A percentile compares a stretch with the other conserved stretches of the same genome.
These are phyloP conservation scores for Pisolithus marmoratus DNA, from an alignment of 768 basidiomycete species.

Conservation along the genomic window DNA sequence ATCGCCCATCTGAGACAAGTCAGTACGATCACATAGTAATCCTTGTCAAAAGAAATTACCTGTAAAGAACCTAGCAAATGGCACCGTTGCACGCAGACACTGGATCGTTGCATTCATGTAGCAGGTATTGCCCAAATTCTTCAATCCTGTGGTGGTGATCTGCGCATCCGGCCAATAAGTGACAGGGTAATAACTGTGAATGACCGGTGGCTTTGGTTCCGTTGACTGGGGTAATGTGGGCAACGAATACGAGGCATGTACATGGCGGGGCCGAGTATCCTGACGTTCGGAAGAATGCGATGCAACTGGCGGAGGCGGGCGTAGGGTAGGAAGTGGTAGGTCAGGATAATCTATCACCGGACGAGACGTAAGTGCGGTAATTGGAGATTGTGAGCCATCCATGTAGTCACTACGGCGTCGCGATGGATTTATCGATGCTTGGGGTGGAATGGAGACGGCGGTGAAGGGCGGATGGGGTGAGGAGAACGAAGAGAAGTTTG, in stretches of 20 bases:
- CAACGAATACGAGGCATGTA: constrained; percentile 30
- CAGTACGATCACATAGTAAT: not conserved
- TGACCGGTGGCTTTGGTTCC: constrained; percentile 58
- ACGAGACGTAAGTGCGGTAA: constrained; percentile 41
- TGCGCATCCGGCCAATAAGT: constrained; percentile 79
- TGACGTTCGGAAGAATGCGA: constrained; percentile 67
- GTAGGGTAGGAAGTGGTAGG: constrained; percentile 46
- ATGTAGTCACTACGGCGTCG: constrained; percentile 72
- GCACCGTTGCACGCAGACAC: constrained; percentile 90
- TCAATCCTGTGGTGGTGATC: constrained; percentile 78
- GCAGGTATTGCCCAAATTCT: constrained; percentile 96
- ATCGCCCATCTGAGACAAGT: constrained; percentile 55
- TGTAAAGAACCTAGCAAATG: constrained; percentile 89
- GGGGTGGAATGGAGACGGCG: constrained; percentile 62
- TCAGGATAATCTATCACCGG: constrained; percentile 78
- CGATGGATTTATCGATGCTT: constrained; percentile 79
- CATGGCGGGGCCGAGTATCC: constrained; percentile 59
- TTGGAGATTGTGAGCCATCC: constrained; percentile 68
- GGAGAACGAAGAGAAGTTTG: constrained; percentile 39
- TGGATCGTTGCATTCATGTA: constrained; percentile 99
- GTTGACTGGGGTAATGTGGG: constrained; percentile 14
- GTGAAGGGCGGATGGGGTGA: constrained; percentile 33
- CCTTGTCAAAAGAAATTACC: constrained; percentile 40
- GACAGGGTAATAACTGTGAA: constrained; percentile 73
- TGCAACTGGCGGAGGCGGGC: constrained; percentile 78